Evolutionary conservation across 345 rosid genomes (phyloP), one percentile per base, ranked within the genome.

Genomic region (Excoecaria cochinchinensis): DNA sequence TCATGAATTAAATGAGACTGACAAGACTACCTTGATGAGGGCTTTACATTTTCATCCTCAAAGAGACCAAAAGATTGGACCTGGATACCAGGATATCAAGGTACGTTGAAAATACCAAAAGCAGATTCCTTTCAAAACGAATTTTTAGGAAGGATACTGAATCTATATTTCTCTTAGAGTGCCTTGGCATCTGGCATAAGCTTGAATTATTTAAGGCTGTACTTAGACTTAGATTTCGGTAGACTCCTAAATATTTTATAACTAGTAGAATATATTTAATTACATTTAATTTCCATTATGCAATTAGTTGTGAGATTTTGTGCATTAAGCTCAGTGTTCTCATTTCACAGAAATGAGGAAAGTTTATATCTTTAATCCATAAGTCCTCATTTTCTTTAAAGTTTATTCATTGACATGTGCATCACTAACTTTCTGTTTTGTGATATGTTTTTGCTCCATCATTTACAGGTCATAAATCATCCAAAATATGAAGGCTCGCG

Each of bases 31-130:
- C 3, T 70, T 95, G 85, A 83, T 72, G 85, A 83, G 53, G 85
- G 94, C 87, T 15, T 76, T 95, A 59, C 72, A 70, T 79, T 95
- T 93, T 47, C 99, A 95, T 77, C 99, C 99, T 38, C 90, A 86
- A 56, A 72, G 80, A 51, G 87, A 82, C 50, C 93, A 91, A 78
- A 95, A 95, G 77, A 80, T 93, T 6, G 99, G 99, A 82, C 52
- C 75, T 48, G 98, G 94, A 68, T 85, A 82, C 31, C 46, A 73
- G 53, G 87, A 86, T 74, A 87, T 95, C 52, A 90, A 86, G 92
- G 99, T 91, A 87, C 21, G 39, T 44, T 3, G 68, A 57, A 46
- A 40, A 38, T n/a, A 4, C 12, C 51, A 67, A 12, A 38, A 15
- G 46, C n/a, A 38, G 14, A 17, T 36, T 63, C 17, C 21, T 39